A percentile compares a stretch with the other conserved stretches of the same genome.
Evolutionary conservation across 331 rosid species (phyloP).

Genomic region (Malus hybrid): DNA sequence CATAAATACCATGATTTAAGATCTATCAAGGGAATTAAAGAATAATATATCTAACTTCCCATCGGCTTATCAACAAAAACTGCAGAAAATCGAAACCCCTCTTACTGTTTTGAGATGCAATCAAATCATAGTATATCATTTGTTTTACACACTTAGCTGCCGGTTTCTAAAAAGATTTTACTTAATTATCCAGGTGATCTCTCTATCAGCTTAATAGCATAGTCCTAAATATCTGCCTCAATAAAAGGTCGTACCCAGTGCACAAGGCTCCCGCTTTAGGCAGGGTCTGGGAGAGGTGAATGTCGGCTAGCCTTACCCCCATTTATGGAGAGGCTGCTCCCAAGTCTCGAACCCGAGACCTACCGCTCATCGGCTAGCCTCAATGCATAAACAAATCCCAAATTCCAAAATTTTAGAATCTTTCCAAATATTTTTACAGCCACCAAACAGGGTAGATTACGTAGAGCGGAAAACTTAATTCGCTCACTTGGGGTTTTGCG

Average conservation of each 20-base stretch:
- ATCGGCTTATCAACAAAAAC: neutral
- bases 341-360: too few relatives aligned
- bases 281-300: too few relatives aligned
- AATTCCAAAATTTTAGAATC: neutral
- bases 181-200: neutral
- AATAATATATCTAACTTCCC: neutral
- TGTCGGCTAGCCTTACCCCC: too few relatives aligned
- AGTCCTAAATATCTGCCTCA: neutral
- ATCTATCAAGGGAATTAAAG: neutral
- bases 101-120: neutral
- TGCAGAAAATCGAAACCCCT: neutral
- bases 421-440: neutral
- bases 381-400: neutral
- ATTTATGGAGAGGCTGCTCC: too few relatives aligned
- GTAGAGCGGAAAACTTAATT: neutral
- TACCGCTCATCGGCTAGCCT: too few relatives aligned
- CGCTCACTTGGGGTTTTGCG: conserved; percentile 41
- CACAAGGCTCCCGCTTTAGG: too few relatives aligned
- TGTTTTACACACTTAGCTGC: neutral
- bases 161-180: neutral
- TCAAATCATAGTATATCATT: neutral
- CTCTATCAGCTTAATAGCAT: neutral
- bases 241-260: too few relatives aligned
- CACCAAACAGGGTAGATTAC: neutral
- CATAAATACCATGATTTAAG: conserved; percentile 1